Base-by-base conservation (phyloP, 2,329 filamentous ascomycete species). In the Cryphonectria japonica region DNA sequence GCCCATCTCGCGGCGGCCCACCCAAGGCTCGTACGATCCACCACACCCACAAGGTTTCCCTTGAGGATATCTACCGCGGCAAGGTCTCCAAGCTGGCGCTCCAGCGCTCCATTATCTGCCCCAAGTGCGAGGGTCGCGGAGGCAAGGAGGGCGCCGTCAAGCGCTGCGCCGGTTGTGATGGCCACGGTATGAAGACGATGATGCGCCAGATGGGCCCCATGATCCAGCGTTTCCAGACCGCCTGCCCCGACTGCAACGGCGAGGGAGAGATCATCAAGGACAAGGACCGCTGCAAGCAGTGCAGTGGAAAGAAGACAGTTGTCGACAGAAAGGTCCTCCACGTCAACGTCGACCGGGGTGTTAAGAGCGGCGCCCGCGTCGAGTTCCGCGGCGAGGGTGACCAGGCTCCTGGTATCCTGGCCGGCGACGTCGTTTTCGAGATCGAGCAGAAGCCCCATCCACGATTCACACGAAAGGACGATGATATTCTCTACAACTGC, bases 121-220 rank as follows among this genome's bases (percentile, higher is more conserved):
- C 93, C 75, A 95, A 95, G 84, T 99, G 96, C 82, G 92, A 96
- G 72, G 96, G 96, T 74, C 90, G 94, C 72, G 96, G 96, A 79
- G 96, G 96, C 76, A 99, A 99, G 86, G 95, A 98, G 75, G 96
- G 96, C 75, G 93, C 96, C n/a, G 95, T 98, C 75, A 95, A 95
- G 85, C 93, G 92, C 78, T 99, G 96, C 83, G 80, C 89, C 57
- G 93, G 94, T 79, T 99, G 96, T 82, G 94, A 97, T 78, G 96
- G 96, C 75, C 90, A 92, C 75, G 96, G 96, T 83, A 97, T 98
- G 93, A 98, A 98, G 92, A 98, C 93, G 57, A 98, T 99, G 95
- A 98, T 99, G 96, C 93, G 97, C 80, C 96, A 99, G 85, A 98
- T 99, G 95, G 96, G 96, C 67, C 96, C 96, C 72, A 99, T 99